These are phyloP conservation scores for Annona cherimola DNA, from an alignment of 164 flowering plant genomes.

Conservation along the genomic window DNA sequence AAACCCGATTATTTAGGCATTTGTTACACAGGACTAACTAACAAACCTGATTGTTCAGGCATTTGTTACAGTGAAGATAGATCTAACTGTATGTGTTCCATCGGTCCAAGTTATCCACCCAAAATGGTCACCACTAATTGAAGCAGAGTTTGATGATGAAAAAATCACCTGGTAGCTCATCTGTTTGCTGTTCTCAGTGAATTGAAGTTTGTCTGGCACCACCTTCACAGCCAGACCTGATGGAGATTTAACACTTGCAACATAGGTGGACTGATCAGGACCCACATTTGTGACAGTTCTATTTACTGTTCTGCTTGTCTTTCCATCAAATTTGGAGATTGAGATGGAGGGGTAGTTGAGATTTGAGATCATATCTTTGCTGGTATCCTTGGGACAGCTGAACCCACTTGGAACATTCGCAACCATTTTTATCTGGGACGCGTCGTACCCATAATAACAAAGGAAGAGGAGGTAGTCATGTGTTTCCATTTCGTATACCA, in stretches of 20 bases:
- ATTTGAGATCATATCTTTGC: conserved; percentile 39
- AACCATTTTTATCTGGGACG: conserved; percentile 38
- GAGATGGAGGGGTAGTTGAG: conserved; percentile 85
- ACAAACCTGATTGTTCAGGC: background rate
- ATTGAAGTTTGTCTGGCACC: conserved; percentile 43
- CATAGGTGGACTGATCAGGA: conserved; percentile 36
- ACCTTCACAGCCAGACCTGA: conserved; percentile 41
- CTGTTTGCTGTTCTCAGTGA: conserved; percentile 35
- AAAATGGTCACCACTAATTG: conserved; percentile 16
- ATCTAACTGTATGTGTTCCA: conserved; percentile 27
- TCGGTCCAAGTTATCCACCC: conserved; percentile 30
- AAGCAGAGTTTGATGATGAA: conserved; percentile 17
- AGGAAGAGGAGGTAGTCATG: conserved; percentile 56
- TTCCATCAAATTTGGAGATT: conserved; percentile 33
- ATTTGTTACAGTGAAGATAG: conserved; percentile 21
- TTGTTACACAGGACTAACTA: no score
- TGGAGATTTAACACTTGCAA: conserved; percentile 37
- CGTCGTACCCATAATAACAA: conserved; percentile 48
- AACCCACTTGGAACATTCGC: conserved; percentile 31
- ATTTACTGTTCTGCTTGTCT: conserved; percentile 34
- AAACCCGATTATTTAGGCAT: no score
- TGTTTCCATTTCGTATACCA: conserved; percentile 54
- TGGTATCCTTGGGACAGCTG: conserved; percentile 44
- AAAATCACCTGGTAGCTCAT: conserved; percentile 51
- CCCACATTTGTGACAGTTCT: conserved; percentile 64